phyloP scores from a whole-genome alignment of 768 basidiomycete species.

The Asterophora lycoperdoides region DNA sequence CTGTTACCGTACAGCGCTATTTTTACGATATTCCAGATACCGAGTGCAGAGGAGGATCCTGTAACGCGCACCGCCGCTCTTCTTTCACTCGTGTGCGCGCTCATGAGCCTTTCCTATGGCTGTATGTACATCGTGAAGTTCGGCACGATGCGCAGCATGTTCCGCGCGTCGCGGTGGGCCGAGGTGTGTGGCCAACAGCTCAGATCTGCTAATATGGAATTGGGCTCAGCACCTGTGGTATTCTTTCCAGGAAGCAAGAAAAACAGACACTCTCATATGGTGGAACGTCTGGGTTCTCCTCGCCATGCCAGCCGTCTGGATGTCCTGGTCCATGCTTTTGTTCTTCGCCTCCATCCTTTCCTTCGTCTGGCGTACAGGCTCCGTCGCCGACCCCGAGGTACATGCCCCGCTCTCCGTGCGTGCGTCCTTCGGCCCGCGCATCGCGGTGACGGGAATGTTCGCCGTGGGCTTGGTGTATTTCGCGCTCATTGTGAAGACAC shows the following conservation, averaged over 20 bases:
- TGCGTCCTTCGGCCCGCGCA: conserved; percentile 48
- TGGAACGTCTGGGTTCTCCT: conserved; percentile 66
- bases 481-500: conserved; percentile 53
- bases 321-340: conserved; percentile 70
- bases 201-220: too few relatives aligned
- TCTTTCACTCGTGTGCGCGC: conserved; percentile 49
- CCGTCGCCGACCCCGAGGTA: conserved; percentile 33
- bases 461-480: conserved; percentile 60
- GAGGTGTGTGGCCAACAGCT: conserved; percentile 32
- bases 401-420: conserved; percentile 32
- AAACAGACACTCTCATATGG: conserved; percentile 24
- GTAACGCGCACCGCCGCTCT: conserved; percentile 50
- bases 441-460: conserved; percentile 51
- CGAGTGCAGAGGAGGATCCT: conserved; percentile 41
- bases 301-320: conserved; percentile 64
- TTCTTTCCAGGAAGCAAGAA: conserved; percentile 49
- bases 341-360: conserved; percentile 61
- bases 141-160: conserved; percentile 58
- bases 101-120: conserved; percentile 57
- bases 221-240: too few relatives aligned
- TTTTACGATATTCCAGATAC: conserved; percentile 19
- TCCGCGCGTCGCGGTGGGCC: conserved; percentile 56
- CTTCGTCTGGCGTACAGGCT: conserved; percentile 69
- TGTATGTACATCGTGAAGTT: conserved; percentile 59
- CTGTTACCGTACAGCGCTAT: conserved; percentile 14